These are phyloP conservation scores for Leishmania aethiopica DNA, from an alignment of 208 protist genomes.

Conservation along the genomic window DNA sequence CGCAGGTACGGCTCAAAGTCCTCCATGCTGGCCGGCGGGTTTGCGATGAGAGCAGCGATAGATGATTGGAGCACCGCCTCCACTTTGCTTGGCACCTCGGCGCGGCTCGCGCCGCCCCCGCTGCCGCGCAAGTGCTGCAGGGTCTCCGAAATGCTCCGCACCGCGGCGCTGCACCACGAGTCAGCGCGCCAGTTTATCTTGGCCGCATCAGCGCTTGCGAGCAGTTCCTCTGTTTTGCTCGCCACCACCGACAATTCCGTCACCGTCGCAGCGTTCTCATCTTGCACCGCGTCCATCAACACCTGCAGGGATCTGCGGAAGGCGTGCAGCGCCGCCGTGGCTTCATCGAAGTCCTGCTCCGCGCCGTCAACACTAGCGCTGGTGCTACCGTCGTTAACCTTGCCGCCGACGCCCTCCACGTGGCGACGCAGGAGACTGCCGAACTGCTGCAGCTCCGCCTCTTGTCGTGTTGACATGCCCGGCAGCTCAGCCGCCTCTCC, in stretches of 20 bases:
- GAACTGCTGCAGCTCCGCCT: slow-evolving; percentile 17
- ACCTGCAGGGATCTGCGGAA: slow-evolving; percentile 24
- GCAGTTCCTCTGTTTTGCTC: slow-evolving; percentile 25
- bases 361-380: background rate
- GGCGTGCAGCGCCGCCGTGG: slow-evolving; percentile 6
- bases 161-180: slow-evolving; percentile 5
- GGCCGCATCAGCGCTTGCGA: slow-evolving; percentile 18
- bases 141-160: slow-evolving; percentile 13
- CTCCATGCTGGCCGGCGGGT: slow-evolving; percentile 31
- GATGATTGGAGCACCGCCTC: slow-evolving; percentile 27
- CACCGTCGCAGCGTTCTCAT: background rate
- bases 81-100: slow-evolving; percentile 18
- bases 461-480: slow-evolving; percentile 7
- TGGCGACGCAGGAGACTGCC: slow-evolving; percentile 11
- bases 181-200: slow-evolving; percentile 27
- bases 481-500: slow-evolving; percentile 7
- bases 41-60: slow-evolving; percentile 6
- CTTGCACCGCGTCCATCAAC: slow-evolving; percentile 14
- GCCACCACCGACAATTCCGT: slow-evolving; percentile 19
- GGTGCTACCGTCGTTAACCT: background rate
- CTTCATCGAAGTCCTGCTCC: background rate
- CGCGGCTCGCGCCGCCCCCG: background rate
- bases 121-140: slow-evolving; percentile 13
- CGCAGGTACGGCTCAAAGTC: slow-evolving; percentile 45
- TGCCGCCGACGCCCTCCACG: background rate